phyloP scores from a whole-genome alignment of 371 early-diverging fungal species.

The Mortierella sp. region DNA sequence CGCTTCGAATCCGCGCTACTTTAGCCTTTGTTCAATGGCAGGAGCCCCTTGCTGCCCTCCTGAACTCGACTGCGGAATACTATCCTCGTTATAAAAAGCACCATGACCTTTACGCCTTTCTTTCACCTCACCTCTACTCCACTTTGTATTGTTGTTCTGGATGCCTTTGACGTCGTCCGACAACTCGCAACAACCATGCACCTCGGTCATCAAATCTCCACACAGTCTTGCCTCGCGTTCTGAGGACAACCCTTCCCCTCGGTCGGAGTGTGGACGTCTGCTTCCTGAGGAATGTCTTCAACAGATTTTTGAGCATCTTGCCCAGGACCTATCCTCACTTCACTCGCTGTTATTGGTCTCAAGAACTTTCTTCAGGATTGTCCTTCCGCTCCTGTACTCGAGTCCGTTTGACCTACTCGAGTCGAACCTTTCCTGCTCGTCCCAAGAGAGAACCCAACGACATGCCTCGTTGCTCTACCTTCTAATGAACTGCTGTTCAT shows the following conservation, averaged over 20 bases:
- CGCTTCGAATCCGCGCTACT: too few species aligned
- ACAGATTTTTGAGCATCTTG: conserved; percentile 26
- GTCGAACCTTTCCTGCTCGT: conserved; percentile 6
- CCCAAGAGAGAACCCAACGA: conserved; percentile 32
- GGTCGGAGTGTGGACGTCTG: conserved; percentile 9
- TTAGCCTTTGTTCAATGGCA: too few species aligned
- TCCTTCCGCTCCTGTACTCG: conserved; percentile 36
- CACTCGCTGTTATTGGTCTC: conserved; percentile 32
- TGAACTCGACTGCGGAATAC: conserved; percentile 5
- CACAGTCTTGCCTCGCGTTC: neutral
- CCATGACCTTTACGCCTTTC: neutral
- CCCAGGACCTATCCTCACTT: conserved; percentile 23
- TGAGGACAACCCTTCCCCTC: neutral
- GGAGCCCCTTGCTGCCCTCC: too few species aligned
- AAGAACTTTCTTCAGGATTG: conserved; percentile 41
- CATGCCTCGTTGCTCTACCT: conserved; percentile 41
- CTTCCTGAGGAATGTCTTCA: conserved; percentile 49
- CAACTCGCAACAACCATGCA: neutral
- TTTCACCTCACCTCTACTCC: neutral
- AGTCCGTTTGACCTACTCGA: conserved; percentile 39
- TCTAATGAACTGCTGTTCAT: conserved; percentile 32
- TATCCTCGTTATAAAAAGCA: neutral
- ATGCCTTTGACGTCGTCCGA: neutral
- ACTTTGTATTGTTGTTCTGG: neutral
- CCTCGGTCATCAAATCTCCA: neutral